phyloP scores from a whole-genome alignment of 352 stramenopile genomes.

The Blastocystis sp. region DNA sequence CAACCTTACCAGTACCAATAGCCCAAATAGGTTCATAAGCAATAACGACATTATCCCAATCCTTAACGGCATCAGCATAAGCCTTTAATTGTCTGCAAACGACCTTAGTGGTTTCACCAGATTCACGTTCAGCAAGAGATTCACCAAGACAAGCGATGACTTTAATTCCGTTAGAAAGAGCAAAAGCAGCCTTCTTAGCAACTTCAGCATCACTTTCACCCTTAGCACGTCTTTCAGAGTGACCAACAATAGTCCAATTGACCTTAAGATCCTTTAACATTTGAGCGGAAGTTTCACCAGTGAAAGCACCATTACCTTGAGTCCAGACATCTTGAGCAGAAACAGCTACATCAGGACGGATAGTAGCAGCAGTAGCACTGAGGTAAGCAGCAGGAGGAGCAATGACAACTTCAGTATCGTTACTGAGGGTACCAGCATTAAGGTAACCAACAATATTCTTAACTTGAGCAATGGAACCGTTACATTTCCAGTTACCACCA shows the following conservation, averaged over 20 bases:
- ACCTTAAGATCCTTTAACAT: slow-evolving; percentile 83
- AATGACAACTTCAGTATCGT: slow-evolving; percentile 77
- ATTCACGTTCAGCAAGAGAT: slow-evolving; percentile 73
- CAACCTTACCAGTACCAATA: slow-evolving; percentile 87
- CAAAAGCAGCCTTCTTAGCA: slow-evolving; percentile 73
- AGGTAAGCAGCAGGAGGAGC: slow-evolving; percentile 76
- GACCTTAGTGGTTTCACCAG: slow-evolving; percentile 69
- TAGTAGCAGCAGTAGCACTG: slow-evolving; percentile 48
- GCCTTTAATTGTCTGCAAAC: slow-evolving; percentile 73
- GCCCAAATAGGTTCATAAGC: slow-evolving; percentile 90
- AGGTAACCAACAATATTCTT: slow-evolving; percentile 45
- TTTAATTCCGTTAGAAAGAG: slow-evolving; percentile 67
- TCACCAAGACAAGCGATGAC: slow-evolving; percentile 90
- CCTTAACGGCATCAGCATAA: slow-evolving; percentile 59
- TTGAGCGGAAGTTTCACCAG: slow-evolving; percentile 82
- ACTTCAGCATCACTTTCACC: slow-evolving; percentile 71
- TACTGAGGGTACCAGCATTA: slow-evolving; percentile 46
- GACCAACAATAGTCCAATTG: slow-evolving; percentile 78
- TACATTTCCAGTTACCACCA: slow-evolving; percentile 98
- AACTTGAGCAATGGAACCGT: slow-evolving; percentile 57
- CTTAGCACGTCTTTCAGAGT: slow-evolving; percentile 75
- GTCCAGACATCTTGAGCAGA: slow-evolving; percentile 66
- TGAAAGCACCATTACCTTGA: slow-evolving; percentile 77
- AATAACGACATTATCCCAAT: slow-evolving; percentile 80
- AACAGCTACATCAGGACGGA: slow-evolving; percentile 45